A percentile compares a stretch with the other conserved stretches of the same genome.
phyloP scores from a whole-genome alignment of 23 red algal species.

The Agarophyton chilense region DNA sequence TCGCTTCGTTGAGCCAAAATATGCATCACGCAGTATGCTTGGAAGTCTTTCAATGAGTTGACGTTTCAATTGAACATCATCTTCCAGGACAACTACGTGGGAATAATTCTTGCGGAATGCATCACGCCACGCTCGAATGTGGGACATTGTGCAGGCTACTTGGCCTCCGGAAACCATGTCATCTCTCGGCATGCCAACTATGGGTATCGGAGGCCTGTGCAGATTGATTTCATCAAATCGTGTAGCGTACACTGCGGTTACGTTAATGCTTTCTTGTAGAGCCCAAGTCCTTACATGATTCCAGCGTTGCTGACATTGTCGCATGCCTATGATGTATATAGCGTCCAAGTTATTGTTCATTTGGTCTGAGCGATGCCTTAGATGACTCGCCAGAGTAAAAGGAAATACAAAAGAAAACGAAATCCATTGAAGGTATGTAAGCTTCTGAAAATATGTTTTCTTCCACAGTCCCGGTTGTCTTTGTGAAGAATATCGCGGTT shows the following conservation, averaged over 20 bases:
- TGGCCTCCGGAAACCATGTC: conserved; percentile 63
- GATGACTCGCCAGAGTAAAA: background rate
- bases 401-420: background rate
- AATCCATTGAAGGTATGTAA: background rate
- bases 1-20: conserved; percentile 21
- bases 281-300: conserved; percentile 21
- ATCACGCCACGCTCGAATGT: conserved; percentile 72
- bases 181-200: conserved; percentile 4
- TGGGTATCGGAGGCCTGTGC: conserved; percentile 40
- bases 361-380: background rate
- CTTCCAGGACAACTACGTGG: conserved; percentile 69
- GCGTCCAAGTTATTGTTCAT: conserved; percentile 23
- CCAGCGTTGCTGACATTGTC: conserved; percentile 59
- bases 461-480: background rate
- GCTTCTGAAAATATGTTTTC: background rate
- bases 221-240: conserved; percentile 41
- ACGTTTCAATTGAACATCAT: conserved; percentile 70
- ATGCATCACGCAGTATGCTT: conserved; percentile 19
- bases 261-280: background rate
- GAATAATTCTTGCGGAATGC: conserved; percentile 43
- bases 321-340: conserved; percentile 61
- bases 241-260: conserved; percentile 43
- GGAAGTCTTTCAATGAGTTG: conserved; percentile 22
- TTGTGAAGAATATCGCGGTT: background rate
- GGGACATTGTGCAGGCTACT: conserved; percentile 74